phyloP scores from a whole-genome alignment of 208 protist species.

The Trypanosoma grayi region DNA sequence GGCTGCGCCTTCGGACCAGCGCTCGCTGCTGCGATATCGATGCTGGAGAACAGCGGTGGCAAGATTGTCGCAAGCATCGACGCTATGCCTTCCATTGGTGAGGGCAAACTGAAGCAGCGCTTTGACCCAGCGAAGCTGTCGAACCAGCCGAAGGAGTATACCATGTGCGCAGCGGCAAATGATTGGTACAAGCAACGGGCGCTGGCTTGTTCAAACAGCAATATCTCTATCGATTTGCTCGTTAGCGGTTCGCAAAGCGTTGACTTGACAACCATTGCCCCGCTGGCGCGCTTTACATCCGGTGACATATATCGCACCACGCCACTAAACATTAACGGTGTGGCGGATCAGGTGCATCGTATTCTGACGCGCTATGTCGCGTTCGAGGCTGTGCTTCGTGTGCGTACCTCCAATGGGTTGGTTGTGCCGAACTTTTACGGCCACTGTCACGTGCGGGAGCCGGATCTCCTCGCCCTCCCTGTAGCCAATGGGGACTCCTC shows the following conservation, averaged over 20 bases:
- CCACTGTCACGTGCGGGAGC: constrained; percentile 95
- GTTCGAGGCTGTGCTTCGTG: constrained; percentile 96
- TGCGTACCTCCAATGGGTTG: constrained; percentile 88
- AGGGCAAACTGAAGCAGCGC: constrained; percentile 81
- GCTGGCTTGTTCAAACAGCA: constrained; percentile 85
- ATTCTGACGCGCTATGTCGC: constrained; percentile 88
- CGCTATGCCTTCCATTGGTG: constrained; percentile 85
- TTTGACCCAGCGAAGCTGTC: constrained; percentile 79
- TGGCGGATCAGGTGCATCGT: constrained; percentile 62
- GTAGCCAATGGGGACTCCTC: constrained; percentile 90
- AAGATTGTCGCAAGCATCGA: constrained; percentile 91
- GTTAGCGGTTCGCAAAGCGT: constrained; percentile 65
- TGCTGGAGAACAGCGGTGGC: constrained; percentile 88
- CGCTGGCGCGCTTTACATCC: constrained; percentile 77
- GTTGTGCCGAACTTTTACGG: constrained; percentile 92
- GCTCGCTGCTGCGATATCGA: constrained; percentile 83
- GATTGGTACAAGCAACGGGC: constrained; percentile 97
- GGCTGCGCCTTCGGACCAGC: constrained; percentile 92
- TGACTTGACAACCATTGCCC: constrained; percentile 91
- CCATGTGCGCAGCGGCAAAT: constrained; percentile 75
- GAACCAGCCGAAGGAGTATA: constrained; percentile 85
- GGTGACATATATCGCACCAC: constrained; percentile 70
- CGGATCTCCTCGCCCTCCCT: constrained; percentile 95
- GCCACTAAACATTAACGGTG: constrained; percentile 49
- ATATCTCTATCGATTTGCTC: constrained; percentile 93